Evolutionary conservation across 2,329 filamentous ascomycete species (phyloP).

Genomic region (Stagonosporopsis chrysanthemi): DNA sequence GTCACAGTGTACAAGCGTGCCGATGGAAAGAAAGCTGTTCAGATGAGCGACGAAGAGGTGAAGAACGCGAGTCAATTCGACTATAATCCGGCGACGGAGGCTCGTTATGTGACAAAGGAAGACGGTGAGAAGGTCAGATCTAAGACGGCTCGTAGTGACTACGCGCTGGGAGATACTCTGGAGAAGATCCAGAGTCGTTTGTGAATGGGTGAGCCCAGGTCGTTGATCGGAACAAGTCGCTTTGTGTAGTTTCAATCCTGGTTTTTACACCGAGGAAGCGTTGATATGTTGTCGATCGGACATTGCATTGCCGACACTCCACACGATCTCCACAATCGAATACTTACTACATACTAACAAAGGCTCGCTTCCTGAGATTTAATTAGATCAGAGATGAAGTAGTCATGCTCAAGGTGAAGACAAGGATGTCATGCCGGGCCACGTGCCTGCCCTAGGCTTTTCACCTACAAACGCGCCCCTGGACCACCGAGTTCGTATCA

Average conservation of each 20-base stretch:
- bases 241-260: no score
- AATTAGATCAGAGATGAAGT: no score
- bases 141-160: conserved; percentile 69
- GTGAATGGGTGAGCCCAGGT: conserved; percentile 34
- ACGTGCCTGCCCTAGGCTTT: not conserved
- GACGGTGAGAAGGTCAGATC: conserved; percentile 75
- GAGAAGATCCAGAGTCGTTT: conserved; percentile 75
- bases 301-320: no score
- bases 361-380: no score
- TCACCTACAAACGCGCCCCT: not conserved
- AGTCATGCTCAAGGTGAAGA: not conserved
- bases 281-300: no score
- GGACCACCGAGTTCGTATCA: not conserved
- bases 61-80: conserved; percentile 73
- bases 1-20: conserved; percentile 87
- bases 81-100: conserved; percentile 91
- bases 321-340: no score
- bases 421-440: not conserved
- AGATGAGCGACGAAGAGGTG: conserved; percentile 69
- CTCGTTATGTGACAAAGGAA: conserved; percentile 81
- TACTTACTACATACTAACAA: no score
- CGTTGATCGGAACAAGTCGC: no score
- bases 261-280: no score
- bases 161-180: conserved; percentile 78
- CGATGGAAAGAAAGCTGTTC: conserved; percentile 71